Conservation (phyloP, 225 moss, liverwort and hornwort species). For the Rhytidiadelphus loreus region DNA sequence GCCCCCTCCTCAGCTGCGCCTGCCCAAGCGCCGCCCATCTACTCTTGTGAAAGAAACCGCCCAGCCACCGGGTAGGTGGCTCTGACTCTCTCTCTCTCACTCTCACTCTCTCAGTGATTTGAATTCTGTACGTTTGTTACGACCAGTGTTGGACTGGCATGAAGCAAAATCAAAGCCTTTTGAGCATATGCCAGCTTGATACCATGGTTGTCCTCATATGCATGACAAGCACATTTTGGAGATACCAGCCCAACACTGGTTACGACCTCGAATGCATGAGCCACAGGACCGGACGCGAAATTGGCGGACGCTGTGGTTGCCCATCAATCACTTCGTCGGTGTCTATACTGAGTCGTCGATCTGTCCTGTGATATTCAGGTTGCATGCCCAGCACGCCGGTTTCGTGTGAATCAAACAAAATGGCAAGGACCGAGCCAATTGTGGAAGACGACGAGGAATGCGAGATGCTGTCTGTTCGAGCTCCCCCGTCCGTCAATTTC, state of each 20-base stretch:
- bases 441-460: constrained; percentile 7
- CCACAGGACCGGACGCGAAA: background rate
- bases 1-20: constrained; percentile 12
- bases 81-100: background rate
- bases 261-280: background rate
- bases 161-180: background rate
- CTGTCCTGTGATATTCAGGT: background rate
- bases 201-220: background rate
- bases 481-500: constrained; percentile 9
- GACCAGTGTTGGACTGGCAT: background rate
- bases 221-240: background rate
- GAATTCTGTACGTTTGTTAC: background rate
- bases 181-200: background rate
- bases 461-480: constrained; percentile 9
- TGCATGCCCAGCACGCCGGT: background rate
- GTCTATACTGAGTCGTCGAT: background rate
- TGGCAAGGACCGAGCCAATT: background rate
- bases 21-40: constrained; percentile 19
- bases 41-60: constrained; percentile 20
- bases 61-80: constrained; percentile 3
- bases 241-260: background rate
- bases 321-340: background rate
- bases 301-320: background rate
- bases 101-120: background rate
- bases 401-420: constrained; percentile 5